Base-by-base conservation (phyloP, 768 basidiomycete genomes). In the Dioszegia aurantiaca region DNA sequence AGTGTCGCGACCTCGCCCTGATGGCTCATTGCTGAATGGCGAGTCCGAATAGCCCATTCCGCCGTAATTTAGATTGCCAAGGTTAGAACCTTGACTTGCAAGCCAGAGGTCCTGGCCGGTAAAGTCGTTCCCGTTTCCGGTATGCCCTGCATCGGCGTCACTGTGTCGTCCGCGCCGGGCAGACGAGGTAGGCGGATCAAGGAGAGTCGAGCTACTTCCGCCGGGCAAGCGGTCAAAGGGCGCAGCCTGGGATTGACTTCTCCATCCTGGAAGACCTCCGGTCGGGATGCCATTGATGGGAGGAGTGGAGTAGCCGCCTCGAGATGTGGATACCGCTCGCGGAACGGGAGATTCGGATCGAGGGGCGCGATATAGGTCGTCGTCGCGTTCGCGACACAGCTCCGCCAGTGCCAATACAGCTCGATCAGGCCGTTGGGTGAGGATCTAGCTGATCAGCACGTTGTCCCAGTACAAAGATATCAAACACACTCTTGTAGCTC, bases 301-400 rank as follows among this genome's bases (percentile, higher is more conserved):
- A 12, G 65, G 62, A n/a, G 63, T 59, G 39, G 37, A 55, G 54
- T 62, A 72, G 11, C 53, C 42, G n/a, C 65, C 60, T 17, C 72
- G 63, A 21, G 55, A 63, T 23, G 61, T 59, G 4, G 70, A 64
- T 24, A 74, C 46, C 2, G 68, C 61, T 39, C 69, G 60, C 3
- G 73, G 73, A 23, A 68, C 73, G 19, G 75, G 75, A 19, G 73
- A 74, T 12, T 71, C 58, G n/a, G 75, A 76, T 43, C 75, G 69
- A 24, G 75, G 75, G 8, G 76, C 77, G 19, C 73, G 68, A 24
- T 75, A 69, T n/a, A 79, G 72, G 55, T 77, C 78, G 39, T 80
- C 78, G 43, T 85, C 85, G 23, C 90, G 86, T 75, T 97, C 93
- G 69, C 91, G 89, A 68, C 93, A 95, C 12, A 99, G 84, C 64